These are phyloP conservation scores for Fremontodendron californicum DNA, from an alignment of 345 rosid genomes.

Conservation along the genomic window DNA sequence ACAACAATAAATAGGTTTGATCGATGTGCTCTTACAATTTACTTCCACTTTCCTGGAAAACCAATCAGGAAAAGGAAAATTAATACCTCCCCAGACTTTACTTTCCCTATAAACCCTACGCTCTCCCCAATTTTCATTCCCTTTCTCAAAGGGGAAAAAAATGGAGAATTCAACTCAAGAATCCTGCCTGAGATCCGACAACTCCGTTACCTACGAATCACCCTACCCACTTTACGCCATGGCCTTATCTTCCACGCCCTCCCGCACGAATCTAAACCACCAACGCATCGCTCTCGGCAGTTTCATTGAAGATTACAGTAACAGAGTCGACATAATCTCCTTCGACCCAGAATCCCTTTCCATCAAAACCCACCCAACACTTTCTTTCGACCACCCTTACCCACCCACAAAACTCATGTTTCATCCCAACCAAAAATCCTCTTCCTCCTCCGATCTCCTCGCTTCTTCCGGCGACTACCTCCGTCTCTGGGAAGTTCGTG, in stretches of 20 bases:
- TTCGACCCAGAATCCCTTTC: constrained; percentile 71
- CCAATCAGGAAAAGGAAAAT: not conserved
- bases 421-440: constrained; percentile 34
- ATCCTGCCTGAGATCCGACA: constrained; percentile 64
- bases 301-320: constrained; percentile 77
- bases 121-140: not conserved
- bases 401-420: constrained; percentile 85
- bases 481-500: constrained; percentile 63
- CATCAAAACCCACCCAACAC: constrained; percentile 46
- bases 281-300: constrained; percentile 83
- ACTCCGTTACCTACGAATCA: constrained; percentile 74
- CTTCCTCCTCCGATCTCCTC: constrained; percentile 40
- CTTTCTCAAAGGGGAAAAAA: not conserved
- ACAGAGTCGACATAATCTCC: constrained; percentile 79
- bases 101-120: not conserved
- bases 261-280: constrained; percentile 17
- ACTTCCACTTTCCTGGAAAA: not conserved
- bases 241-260: constrained; percentile 58
- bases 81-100: not conserved
- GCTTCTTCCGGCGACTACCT: constrained; percentile 81
- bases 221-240: constrained; percentile 79
- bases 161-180: constrained; percentile 86
- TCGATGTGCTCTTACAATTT: not conserved
- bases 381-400: constrained; percentile 67
- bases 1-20: not conserved